A percentile compares a stretch with the other conserved stretches of the same genome.
Evolutionary conservation across 345 rosid species (phyloP).

Genomic region (Rhizophora apiculata): DNA sequence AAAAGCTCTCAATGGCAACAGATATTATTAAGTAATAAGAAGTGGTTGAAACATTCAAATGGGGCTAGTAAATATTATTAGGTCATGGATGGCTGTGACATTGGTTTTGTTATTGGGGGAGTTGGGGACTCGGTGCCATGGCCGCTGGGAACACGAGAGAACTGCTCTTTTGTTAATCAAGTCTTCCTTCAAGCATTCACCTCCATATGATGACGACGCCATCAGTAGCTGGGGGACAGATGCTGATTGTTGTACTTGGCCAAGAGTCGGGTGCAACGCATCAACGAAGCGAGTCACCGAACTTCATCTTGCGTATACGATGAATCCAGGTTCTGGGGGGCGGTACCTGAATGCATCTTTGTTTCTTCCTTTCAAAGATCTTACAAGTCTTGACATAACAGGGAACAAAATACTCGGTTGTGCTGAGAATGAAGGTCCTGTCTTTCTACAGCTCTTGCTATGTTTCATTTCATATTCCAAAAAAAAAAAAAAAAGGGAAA

Average conservation of each 20-base stretch:
- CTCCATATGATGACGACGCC: no score
- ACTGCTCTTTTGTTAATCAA: neutral
- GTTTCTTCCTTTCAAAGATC: slow-evolving; percentile 7
- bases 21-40: no score
- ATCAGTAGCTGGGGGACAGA: neutral
- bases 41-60: no score
- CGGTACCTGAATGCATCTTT: slow-evolving; percentile 3
- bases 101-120: no score
- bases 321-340: neutral
- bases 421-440: neutral
- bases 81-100: no score
- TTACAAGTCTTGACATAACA: neutral
- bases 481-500: no score
- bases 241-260: neutral
- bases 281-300: neutral
- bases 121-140: neutral
- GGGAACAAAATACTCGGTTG: neutral
- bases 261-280: neutral
- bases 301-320: rapidly evolving
- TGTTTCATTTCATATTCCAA: no score
- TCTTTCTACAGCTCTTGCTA: no score
- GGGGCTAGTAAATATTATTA: no score
- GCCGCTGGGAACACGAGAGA: neutral
- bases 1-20: no score
- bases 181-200: neutral